Conservation (phyloP, 306 rosid species). For the Luffa aegyptiaca region DNA sequence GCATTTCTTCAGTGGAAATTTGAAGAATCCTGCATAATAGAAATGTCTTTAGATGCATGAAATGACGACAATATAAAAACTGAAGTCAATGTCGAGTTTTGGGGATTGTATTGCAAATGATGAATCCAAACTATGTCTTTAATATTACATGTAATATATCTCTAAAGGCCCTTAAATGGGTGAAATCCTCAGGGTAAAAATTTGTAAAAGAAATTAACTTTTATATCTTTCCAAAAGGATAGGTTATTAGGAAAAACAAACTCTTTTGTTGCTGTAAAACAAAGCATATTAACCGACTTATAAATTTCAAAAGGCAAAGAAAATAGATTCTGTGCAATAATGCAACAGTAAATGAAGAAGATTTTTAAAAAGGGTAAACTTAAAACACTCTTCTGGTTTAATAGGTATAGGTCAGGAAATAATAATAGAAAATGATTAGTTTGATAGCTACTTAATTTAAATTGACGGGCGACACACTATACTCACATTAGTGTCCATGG, state of each 20-base stretch:
- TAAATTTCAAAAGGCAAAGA: neutral
- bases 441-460: neutral
- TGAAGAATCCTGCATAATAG: constrained; percentile 50
- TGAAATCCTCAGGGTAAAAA: neutral
- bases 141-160: neutral
- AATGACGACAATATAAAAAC: neutral
- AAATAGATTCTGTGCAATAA: neutral
- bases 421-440: neutral
- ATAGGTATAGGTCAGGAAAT: neutral
- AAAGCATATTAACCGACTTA: neutral
- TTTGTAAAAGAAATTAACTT: neutral
- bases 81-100: neutral
- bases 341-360: neutral
- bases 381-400: neutral
- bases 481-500: neutral
- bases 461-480: neutral
- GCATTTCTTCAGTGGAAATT: constrained; percentile 47
- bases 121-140: neutral
- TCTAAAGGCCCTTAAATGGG: neutral
- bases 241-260: neutral
- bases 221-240: neutral
- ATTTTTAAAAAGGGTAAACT: neutral
- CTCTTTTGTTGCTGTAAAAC: neutral
- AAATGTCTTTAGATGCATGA: constrained; percentile 2
- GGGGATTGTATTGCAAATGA: neutral